These are phyloP conservation scores for Lophiostoma macrostomum DNA, from an alignment of 495 filamentous ascomycete species.

Conservation along the genomic window DNA sequence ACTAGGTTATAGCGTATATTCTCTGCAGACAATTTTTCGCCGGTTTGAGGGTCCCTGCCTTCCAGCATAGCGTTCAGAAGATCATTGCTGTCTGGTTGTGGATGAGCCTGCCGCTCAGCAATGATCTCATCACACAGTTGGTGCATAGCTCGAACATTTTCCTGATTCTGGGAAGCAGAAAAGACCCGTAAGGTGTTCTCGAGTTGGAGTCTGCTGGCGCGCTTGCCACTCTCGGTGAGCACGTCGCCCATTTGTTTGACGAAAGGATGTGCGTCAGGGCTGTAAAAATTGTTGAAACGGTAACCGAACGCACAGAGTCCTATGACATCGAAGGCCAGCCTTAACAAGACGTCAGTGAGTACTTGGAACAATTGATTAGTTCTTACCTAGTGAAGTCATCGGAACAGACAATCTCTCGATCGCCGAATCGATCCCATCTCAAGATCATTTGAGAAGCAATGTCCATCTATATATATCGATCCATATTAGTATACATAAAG, in stretches of 20 bases:
- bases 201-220: conserved; percentile 51
- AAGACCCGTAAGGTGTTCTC: conserved; percentile 50
- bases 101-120: conserved; percentile 52
- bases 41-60: conserved; percentile 64
- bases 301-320: conserved; percentile 17
- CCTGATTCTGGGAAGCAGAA: conserved; percentile 54
- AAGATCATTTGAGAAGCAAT: conserved; percentile 62
- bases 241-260: conserved; percentile 60
- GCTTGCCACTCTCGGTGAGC: conserved; percentile 53
- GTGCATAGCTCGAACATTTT: conserved; percentile 56
- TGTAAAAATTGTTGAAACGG: conserved; percentile 71
- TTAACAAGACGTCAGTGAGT: conserved; percentile 59
- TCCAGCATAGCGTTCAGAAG: conserved; percentile 65
- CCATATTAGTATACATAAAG: too few species aligned
- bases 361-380: background rate
- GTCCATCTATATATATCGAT: too few species aligned
- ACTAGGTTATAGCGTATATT: conserved; percentile 70
- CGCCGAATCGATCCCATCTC: conserved; percentile 68
- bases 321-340: conserved; percentile 64
- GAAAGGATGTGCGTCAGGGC: conserved; percentile 63
- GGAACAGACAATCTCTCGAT: conserved; percentile 53
- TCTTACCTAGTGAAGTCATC: conserved; percentile 61
- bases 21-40: conserved; percentile 56
- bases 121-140: conserved; percentile 58
- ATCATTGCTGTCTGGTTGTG: conserved; percentile 53